Conservation (phyloP, 345 rosid species). For the Carallia brachiata region DNA sequence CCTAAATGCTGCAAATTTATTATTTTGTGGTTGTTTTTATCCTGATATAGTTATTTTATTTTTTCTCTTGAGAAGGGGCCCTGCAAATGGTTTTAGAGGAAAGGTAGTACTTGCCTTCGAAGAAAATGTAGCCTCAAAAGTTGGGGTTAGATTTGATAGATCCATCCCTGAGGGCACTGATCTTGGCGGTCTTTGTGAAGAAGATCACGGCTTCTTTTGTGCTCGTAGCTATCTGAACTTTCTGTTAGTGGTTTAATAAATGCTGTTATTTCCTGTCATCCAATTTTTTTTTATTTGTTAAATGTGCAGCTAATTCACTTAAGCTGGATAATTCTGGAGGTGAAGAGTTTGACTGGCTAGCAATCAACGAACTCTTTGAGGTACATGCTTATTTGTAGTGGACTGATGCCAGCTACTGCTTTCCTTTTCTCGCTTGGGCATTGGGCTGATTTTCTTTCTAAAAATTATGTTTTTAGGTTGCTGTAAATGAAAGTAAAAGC, state of each 20-base stretch:
- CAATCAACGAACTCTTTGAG: slow-evolving; percentile 83
- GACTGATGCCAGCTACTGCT: background rate
- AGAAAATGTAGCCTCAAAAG: slow-evolving; percentile 79
- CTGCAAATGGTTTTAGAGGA: slow-evolving; percentile 71
- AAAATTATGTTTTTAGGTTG: slow-evolving; percentile 50
- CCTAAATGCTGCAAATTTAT: background rate
- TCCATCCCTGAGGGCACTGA: slow-evolving; percentile 82
- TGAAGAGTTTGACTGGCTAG: slow-evolving; percentile 82
- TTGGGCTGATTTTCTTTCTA: slow-evolving; percentile 13
- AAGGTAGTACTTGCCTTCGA: slow-evolving; percentile 90
- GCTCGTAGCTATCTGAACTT: slow-evolving; percentile 42
- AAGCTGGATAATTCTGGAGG: slow-evolving; percentile 73
- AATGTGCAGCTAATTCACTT: slow-evolving; percentile 67
- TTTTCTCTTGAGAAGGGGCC: slow-evolving; percentile 58
- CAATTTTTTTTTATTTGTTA: slow-evolving; percentile 9
- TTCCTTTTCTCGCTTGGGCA: background rate
- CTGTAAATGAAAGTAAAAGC: slow-evolving; percentile 60
- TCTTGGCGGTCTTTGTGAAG: slow-evolving; percentile 94
- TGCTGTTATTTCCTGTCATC: background rate
- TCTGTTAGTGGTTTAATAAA: background rate
- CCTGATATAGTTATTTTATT: background rate
- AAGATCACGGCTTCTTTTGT: slow-evolving; percentile 89
- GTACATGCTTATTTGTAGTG: slow-evolving; percentile 32
- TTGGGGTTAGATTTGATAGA: slow-evolving; percentile 94
- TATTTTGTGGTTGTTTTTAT: background rate